Conservation (phyloP, 257 asterid species). For the Ophiorrhiza pumila region DNA sequence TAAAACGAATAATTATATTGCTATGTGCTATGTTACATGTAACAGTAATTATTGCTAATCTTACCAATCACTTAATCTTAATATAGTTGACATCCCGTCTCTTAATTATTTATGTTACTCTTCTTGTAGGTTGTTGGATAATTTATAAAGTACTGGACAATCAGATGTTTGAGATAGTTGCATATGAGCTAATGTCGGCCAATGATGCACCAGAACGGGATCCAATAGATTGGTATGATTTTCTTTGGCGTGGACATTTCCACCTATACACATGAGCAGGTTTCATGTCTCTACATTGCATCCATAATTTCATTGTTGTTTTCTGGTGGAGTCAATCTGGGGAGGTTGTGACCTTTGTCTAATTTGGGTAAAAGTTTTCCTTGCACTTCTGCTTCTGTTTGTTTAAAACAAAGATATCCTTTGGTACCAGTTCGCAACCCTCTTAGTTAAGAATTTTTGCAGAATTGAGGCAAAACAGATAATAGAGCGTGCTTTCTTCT, state of each 20-base stretch:
- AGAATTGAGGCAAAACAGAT: too few relatives aligned
- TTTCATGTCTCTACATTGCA: background rate
- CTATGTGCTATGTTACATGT: background rate
- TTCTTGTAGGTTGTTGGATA: slow-evolving; percentile 81
- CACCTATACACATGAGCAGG: background rate
- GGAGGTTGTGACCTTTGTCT: background rate
- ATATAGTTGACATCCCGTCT: background rate
- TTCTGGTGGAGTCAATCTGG: background rate
- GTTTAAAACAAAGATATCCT: background rate
- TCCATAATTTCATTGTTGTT: background rate
- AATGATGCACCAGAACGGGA: slow-evolving; percentile 95
- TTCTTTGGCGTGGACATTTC: slow-evolving; percentile 1
- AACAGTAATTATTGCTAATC: background rate
- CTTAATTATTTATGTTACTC: slow-evolving; percentile 16
- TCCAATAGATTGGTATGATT: slow-evolving; percentile 85
- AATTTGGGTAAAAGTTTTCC: background rate
- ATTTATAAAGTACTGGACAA: slow-evolving; percentile 53
- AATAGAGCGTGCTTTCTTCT: background rate
- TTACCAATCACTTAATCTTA: background rate
- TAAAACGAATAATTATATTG: too few relatives aligned
- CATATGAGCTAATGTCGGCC: slow-evolving; percentile 94
- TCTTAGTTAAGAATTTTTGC: background rate
- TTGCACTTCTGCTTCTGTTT: background rate
- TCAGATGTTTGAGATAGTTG: slow-evolving; percentile 55
- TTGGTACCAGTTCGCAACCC: background rate